Conservation (phyloP, 345 rosid species). For the Gossypium bickii region DNA sequence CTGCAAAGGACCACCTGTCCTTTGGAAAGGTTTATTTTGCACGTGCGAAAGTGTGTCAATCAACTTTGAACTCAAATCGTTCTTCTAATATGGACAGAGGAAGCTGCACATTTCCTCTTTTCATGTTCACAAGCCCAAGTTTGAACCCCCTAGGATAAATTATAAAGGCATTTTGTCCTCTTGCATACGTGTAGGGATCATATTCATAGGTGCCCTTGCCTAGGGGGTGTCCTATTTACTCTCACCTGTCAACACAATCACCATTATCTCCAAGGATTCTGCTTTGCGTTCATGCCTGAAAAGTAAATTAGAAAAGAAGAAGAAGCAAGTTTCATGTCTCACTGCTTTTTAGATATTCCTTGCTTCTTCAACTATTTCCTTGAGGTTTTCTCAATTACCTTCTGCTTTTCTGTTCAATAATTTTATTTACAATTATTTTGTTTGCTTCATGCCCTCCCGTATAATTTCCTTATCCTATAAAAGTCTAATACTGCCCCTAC, state of each 20-base stretch:
- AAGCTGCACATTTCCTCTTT: not conserved
- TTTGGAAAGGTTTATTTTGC: not conserved
- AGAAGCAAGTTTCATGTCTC: too few species aligned
- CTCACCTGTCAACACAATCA: not conserved
- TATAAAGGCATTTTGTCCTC: not conserved
- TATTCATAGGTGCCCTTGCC: not conserved
- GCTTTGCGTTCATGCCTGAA: not conserved
- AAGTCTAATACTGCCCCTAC: too few species aligned
- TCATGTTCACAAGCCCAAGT: not conserved
- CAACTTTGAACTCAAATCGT: not conserved
- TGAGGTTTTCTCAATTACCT: too few species aligned
- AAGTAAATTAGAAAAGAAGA: too few species aligned
- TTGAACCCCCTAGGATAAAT: too few species aligned
- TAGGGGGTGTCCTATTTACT: not conserved
- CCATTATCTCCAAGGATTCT: not conserved
- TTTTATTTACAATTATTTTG: too few species aligned
- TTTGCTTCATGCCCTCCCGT: too few species aligned
- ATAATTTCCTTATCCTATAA: too few species aligned
- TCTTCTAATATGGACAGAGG: not conserved
- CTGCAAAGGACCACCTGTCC: not conserved
- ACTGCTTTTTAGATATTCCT: too few species aligned
- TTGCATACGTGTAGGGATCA: not conserved
- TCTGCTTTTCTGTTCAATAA: too few species aligned
- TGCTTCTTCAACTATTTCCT: too few species aligned
- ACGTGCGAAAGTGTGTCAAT: not conserved